phyloP scores from a whole-genome alignment of 257 asterid genomes.

The Solanum gracilifrons region DNA sequence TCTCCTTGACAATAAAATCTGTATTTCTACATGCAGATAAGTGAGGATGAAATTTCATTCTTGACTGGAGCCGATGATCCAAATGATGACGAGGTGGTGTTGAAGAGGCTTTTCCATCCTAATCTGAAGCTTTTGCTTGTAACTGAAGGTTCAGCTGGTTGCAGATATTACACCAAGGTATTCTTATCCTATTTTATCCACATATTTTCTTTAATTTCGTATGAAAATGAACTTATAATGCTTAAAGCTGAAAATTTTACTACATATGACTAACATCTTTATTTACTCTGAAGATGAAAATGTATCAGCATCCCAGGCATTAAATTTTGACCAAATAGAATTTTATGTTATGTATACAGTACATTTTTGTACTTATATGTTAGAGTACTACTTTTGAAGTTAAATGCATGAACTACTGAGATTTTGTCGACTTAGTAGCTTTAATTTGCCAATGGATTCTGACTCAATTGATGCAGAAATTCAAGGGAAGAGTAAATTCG shows the following conservation, averaged over 20 bases:
- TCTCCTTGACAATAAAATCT: not conserved
- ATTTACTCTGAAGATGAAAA: not conserved
- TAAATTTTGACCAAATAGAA: not conserved
- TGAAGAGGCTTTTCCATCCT: constrained; percentile 73
- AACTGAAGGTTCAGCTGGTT: constrained; percentile 75
- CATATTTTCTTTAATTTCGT: not conserved
- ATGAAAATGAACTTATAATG: not conserved
- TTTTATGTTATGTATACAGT: not conserved
- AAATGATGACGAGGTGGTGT: constrained; percentile 56
- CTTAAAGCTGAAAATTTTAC: not conserved
- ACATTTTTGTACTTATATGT: not conserved
- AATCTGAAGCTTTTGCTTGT: constrained; percentile 63
- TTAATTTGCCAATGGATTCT: not conserved
- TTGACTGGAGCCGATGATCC: constrained; percentile 66
- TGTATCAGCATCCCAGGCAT: not conserved
- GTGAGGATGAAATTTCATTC: constrained; percentile 81
- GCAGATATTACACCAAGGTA: constrained; percentile 92
- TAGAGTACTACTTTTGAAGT: not conserved
- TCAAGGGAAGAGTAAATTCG: constrained; percentile 72
- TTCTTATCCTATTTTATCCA: not conserved
- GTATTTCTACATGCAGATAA: constrained; percentile 35
- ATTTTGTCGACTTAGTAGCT: not conserved
- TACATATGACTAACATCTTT: not conserved
- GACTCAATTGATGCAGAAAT: constrained; percentile 35
- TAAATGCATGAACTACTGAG: not conserved